Conservation (phyloP, 139 green algal species). For the Chlamydomonas incerta region DNA sequence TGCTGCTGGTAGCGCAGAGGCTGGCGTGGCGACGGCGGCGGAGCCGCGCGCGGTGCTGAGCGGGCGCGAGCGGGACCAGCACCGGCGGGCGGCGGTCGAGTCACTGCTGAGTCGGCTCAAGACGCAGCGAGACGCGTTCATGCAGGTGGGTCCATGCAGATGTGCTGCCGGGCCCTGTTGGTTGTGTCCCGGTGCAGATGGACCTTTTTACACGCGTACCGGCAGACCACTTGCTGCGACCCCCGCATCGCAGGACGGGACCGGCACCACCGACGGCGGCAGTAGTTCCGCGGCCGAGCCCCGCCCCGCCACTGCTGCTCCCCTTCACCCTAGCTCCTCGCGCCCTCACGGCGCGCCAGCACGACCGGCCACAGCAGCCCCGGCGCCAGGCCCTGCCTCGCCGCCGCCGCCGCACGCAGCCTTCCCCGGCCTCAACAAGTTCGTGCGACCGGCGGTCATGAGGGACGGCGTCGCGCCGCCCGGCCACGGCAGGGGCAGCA, state of each 20-base stretch:
- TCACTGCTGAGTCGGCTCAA: neutral
- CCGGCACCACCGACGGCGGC: neutral
- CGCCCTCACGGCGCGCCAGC: no score
- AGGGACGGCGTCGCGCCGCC: no score
- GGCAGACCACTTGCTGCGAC: no score
- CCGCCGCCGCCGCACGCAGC: neutral
- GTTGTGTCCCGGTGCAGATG: no score
- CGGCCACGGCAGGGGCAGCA: neutral
- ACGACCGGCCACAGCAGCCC: neutral
- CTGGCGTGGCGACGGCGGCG: neutral
- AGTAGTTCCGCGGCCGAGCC: no score
- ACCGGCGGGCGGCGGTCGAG: neutral
- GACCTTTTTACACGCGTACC: no score
- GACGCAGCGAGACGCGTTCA: conserved; percentile 17
- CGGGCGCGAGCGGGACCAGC: neutral
- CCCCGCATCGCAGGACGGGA: neutral
- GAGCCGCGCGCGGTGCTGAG: neutral
- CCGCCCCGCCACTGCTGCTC: neutral
- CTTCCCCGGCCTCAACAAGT: conserved; percentile 42
- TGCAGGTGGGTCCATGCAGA: no score
- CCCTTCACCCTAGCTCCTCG: no score
- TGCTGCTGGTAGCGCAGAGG: no score
- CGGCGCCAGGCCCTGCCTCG: no score
- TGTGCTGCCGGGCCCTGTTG: no score
- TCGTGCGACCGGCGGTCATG: neutral